phyloP scores from a whole-genome alignment of 2,329 filamentous ascomycete species.

The Diaporthe sp. region DNA sequence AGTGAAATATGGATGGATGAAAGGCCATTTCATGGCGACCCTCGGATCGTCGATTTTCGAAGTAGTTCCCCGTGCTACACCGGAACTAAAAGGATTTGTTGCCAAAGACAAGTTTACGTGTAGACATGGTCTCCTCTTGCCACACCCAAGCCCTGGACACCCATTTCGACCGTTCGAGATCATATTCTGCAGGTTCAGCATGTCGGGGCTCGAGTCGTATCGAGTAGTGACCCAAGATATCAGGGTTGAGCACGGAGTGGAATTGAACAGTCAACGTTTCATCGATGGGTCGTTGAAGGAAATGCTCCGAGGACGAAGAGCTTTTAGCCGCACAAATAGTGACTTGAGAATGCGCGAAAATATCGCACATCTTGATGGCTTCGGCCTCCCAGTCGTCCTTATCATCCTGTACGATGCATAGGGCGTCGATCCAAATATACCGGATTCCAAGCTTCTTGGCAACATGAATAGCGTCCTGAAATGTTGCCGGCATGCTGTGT shows the following conservation, averaged over 20 bases:
- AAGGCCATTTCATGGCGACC: background rate
- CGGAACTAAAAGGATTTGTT: background rate
- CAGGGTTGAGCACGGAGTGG: background rate
- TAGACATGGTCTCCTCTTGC: background rate
- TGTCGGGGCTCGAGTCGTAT: background rate
- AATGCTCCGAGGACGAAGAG: background rate
- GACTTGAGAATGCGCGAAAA: background rate
- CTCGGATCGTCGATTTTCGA: background rate
- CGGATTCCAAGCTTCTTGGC: background rate
- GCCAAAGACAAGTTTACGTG: background rate
- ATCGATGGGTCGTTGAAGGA: background rate
- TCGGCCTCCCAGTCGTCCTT: background rate
- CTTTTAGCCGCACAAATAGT: background rate
- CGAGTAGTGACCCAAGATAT: background rate
- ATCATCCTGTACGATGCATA: constrained; percentile 12
- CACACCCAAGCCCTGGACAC: background rate
- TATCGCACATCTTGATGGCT: background rate
- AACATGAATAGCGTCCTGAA: background rate
- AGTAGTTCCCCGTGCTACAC: background rate
- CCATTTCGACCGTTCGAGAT: background rate
- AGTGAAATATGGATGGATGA: fast-evolving
- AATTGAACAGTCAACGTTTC: background rate
- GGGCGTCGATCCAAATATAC: constrained; percentile 16
- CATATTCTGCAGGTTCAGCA: fast-evolving
- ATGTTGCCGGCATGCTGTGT: background rate